These are phyloP conservation scores for Lecanosticta acicola DNA, from an alignment of 2,329 filamentous ascomycete species.

Conservation along the genomic window DNA sequence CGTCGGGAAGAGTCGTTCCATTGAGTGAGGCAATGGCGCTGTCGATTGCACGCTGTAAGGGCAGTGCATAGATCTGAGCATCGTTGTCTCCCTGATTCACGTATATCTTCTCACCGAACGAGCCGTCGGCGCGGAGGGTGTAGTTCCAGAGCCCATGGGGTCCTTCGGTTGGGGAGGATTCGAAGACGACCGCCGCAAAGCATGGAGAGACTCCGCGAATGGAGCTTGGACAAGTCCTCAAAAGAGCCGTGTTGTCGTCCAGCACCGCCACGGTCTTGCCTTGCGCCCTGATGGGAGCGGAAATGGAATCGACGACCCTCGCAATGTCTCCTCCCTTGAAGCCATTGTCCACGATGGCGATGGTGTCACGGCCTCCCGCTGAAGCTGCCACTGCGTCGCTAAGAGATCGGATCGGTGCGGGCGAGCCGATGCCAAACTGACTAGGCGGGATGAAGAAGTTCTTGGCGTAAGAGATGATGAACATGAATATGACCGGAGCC, in stretches of 20 bases:
- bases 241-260: slow-evolving; percentile 52
- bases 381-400: slow-evolving; percentile 57
- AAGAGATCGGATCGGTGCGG: slow-evolving; percentile 59
- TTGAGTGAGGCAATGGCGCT: slow-evolving; percentile 59
- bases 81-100: slow-evolving; percentile 64
- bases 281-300: slow-evolving; percentile 50
- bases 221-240: slow-evolving; percentile 54
- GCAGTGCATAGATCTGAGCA: slow-evolving; percentile 69
- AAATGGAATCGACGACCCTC: slow-evolving; percentile 60
- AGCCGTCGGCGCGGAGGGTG: slow-evolving; percentile 69
- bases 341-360: slow-evolving; percentile 76
- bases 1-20: slow-evolving; percentile 36
- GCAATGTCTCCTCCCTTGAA: slow-evolving; percentile 63
- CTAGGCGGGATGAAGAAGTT: slow-evolving; percentile 79
- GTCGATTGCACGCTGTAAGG: slow-evolving; percentile 74
- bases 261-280: slow-evolving; percentile 55
- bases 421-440: slow-evolving; percentile 63
- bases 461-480: slow-evolving; percentile 54
- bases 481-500: slow-evolving; percentile 49
- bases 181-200: slow-evolving; percentile 69
- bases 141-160: slow-evolving; percentile 72
- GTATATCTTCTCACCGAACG: slow-evolving; percentile 60
- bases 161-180: slow-evolving; percentile 69
- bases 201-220: slow-evolving; percentile 61
- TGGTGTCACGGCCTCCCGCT: slow-evolving; percentile 56